These are phyloP conservation scores for Scenedesmus sp. DNA, from an alignment of 163 green algal genomes.

Conservation along the genomic window DNA sequence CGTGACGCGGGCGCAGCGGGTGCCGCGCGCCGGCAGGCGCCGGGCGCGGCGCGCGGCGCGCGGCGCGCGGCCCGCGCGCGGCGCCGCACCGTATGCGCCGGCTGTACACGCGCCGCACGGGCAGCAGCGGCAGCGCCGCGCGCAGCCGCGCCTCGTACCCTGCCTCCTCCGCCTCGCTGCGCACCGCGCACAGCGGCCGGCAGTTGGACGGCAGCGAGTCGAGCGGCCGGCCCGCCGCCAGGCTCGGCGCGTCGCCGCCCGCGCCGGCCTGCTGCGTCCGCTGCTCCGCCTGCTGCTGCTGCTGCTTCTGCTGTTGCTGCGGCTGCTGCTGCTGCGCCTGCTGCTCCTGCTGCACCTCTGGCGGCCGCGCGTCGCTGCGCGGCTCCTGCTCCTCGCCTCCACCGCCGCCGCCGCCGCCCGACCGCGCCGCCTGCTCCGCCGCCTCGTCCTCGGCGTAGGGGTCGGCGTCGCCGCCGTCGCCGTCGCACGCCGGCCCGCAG, in stretches of 20 bases:
- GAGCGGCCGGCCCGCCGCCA: not conserved
- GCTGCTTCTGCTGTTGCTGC: not conserved
- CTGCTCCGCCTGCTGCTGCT: not conserved
- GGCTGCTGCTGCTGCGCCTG: not conserved
- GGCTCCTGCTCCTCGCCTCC: no score
- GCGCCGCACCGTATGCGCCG: conserved; percentile 34
- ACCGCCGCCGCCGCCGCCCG: no score
- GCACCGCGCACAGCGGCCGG: conserved; percentile 50
- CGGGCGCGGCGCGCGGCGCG: no score
- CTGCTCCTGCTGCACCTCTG: no score
- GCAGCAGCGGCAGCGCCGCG: conserved; percentile 63
- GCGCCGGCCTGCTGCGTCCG: not conserved
- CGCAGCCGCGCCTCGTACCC: conserved; percentile 39
- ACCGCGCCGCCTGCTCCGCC: not conserved
- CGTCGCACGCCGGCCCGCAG: not conserved
- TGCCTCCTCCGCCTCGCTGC: conserved; percentile 11
- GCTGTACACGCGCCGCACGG: conserved; percentile 48
- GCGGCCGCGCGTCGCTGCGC: no score
- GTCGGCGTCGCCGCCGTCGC: not conserved
- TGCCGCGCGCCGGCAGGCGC: no score
- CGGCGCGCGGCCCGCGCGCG: not conserved
- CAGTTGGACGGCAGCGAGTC: conserved; percentile 50
- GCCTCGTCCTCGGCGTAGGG: not conserved
- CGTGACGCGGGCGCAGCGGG: no score
- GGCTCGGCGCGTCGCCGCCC: not conserved